These are phyloP conservation scores for Trametes gibbosa DNA, from an alignment of 768 basidiomycete species.

Conservation along the genomic window DNA sequence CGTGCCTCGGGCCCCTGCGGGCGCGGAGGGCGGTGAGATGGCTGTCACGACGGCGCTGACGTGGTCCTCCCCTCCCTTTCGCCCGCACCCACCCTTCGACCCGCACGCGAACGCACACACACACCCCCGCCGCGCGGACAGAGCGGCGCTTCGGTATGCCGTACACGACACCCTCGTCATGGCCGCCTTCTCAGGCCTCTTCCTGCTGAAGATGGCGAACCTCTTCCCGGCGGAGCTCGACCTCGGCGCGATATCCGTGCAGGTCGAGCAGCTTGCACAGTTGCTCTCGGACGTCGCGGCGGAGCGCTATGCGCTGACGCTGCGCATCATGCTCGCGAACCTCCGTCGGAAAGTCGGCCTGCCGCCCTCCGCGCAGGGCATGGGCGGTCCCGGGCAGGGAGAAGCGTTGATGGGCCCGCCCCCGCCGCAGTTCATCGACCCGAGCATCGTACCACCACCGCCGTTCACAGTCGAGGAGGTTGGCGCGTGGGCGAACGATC, in stretches of 20 bases:
- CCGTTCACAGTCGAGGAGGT: constrained; percentile 86
- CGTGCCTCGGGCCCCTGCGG: background rate
- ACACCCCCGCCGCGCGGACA: constrained; percentile 27
- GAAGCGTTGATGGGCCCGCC: constrained; percentile 52
- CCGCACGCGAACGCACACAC: background rate
- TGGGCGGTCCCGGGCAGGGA: background rate
- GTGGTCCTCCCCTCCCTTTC: background rate
- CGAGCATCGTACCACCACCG: constrained; percentile 38
- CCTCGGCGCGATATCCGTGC: constrained; percentile 66
- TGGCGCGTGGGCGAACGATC: constrained; percentile 40
- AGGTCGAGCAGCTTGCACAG: constrained; percentile 90
- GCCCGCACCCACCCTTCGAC: background rate
- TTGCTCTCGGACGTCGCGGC: constrained; percentile 91
- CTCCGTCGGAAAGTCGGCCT: constrained; percentile 85
- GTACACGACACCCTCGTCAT: constrained; percentile 93
- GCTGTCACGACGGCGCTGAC: background rate
- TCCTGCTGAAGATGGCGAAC: constrained; percentile 92
- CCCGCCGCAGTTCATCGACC: constrained; percentile 49
- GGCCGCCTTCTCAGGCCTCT: constrained; percentile 87
- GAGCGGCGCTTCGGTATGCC: constrained; percentile 87
- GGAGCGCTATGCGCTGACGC: constrained; percentile 89
- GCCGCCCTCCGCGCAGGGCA: constrained; percentile 21
- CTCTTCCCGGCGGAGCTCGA: constrained; percentile 87
- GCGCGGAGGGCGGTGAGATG: background rate
- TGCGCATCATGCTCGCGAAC: constrained; percentile 92